Conservation (phyloP, 177 flowering plant species). For the Vitis hybrid region DNA sequence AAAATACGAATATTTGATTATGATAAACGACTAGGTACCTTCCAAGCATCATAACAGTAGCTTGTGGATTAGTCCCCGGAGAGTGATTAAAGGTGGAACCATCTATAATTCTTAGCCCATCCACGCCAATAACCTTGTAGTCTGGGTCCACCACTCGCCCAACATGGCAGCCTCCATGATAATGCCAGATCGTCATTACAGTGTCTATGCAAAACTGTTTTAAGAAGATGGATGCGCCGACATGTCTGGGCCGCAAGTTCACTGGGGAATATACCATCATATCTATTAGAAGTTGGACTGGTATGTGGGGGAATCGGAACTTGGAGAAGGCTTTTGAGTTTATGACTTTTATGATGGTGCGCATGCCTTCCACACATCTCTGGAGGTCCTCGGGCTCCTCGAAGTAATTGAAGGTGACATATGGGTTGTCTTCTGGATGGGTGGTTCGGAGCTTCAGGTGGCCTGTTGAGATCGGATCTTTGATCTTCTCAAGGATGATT, state of each 20-base stretch:
- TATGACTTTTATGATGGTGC: conserved; percentile 39
- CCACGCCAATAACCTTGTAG: conserved; percentile 64
- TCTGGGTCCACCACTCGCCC: conserved; percentile 60
- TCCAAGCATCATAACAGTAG: conserved; percentile 89
- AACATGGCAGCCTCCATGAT: conserved; percentile 85
- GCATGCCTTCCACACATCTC: conserved; percentile 58
- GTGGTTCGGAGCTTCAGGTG: conserved; percentile 44
- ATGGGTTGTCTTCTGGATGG: conserved; percentile 56
- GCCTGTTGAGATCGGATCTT: conserved; percentile 64
- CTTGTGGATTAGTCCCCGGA: conserved; percentile 88
- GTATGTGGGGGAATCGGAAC: conserved; percentile 35
- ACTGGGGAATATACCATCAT: conserved; percentile 38
- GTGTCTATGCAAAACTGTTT: conserved; percentile 75
- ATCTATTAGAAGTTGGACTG: conserved; percentile 32
- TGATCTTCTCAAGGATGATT: conserved; percentile 54
- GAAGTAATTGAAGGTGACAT: conserved; percentile 77
- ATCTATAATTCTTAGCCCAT: conserved; percentile 66
- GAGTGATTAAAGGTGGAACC: conserved; percentile 65
- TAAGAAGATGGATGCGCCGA: conserved; percentile 27
- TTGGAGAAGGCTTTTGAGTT: conserved; percentile 45
- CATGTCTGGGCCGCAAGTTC: conserved; percentile 48
- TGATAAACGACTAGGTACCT: conserved; percentile 34
- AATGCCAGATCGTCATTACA: conserved; percentile 84
- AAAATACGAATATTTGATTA: conserved; percentile 9
- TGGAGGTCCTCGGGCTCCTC: conserved; percentile 59